These are phyloP conservation scores for Suhomyces terraborum DNA, from an alignment of 1,139 yeast species.

Conservation along the genomic window DNA sequence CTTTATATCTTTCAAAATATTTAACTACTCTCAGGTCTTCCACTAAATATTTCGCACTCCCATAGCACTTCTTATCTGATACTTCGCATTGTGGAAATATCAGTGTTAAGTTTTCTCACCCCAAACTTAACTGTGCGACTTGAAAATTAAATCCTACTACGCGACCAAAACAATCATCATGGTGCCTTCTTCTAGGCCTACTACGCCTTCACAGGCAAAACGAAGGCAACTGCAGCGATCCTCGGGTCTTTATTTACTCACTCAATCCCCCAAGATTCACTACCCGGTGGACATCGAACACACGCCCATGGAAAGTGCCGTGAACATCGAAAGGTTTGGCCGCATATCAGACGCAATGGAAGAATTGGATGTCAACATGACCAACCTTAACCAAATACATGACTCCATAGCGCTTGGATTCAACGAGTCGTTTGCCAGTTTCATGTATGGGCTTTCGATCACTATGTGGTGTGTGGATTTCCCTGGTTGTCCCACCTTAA, in stretches of 20 bases:
- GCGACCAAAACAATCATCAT: conserved; percentile 4
- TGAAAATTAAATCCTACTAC: not conserved
- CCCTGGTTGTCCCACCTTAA: conserved; percentile 43
- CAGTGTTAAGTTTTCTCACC: too few species aligned
- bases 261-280: conserved; percentile 47
- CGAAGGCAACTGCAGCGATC: conserved; percentile 41
- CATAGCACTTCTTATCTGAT: too few species aligned
- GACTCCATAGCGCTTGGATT: conserved; percentile 51
- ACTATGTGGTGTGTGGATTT: conserved; percentile 71
- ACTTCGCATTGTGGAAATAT: too few species aligned
- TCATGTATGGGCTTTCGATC: conserved; percentile 61
- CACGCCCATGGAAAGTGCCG: conserved; percentile 39
- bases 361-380: conserved; percentile 52
- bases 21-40: too few species aligned
- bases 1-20: too few species aligned
- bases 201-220: conserved; percentile 18
- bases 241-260: conserved; percentile 41
- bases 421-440: conserved; percentile 64
- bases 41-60: too few species aligned
- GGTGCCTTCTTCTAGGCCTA: conserved; percentile 19
- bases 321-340: conserved; percentile 36
- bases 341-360: conserved; percentile 56
- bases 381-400: conserved; percentile 50
- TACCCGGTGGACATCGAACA: conserved; percentile 45
- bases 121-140: not conserved